phyloP scores from a whole-genome alignment of 352 stramenopile genomes.

The Globisporangium recalcitrans region DNA sequence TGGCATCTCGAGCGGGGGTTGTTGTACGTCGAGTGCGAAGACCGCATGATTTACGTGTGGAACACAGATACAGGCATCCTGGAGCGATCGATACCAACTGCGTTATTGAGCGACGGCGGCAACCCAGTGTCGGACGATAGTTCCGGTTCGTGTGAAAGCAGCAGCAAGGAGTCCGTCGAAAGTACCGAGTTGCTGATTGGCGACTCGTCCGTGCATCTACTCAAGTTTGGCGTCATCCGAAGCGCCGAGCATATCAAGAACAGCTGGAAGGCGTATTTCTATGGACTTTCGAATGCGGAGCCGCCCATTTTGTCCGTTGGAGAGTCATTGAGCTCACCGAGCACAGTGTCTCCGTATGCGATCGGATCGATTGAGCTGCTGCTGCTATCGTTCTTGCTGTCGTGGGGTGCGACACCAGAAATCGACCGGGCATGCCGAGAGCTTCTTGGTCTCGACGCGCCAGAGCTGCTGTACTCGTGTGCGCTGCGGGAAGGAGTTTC shows the following conservation, averaged over 20 bases:
- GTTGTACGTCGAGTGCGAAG: slow-evolving; percentile 61
- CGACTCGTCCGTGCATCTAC: slow-evolving; percentile 47
- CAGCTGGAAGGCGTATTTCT: slow-evolving; percentile 65
- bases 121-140: slow-evolving; percentile 21
- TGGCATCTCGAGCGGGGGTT: slow-evolving; percentile 63
- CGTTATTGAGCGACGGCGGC: slow-evolving; percentile 47
- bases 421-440: slow-evolving; percentile 59
- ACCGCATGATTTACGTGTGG: slow-evolving; percentile 80
- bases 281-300: slow-evolving; percentile 21
- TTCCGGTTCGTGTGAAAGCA: slow-evolving; percentile 21
- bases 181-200: slow-evolving; percentile 52
- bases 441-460: slow-evolving; percentile 50
- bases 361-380: slow-evolving; percentile 68
- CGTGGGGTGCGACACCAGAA: slow-evolving; percentile 57
- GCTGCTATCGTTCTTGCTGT: slow-evolving; percentile 69
- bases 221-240: slow-evolving; percentile 60
- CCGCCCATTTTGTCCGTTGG: background rate
- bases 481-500: slow-evolving; percentile 51
- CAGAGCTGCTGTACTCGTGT: slow-evolving; percentile 56
- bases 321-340: background rate
- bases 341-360: slow-evolving; percentile 39
- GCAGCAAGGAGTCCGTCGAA: slow-evolving; percentile 23
- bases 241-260: slow-evolving; percentile 65
- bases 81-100: slow-evolving; percentile 51
- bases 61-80: slow-evolving; percentile 70